Base-by-base conservation (phyloP, 2,329 filamentous ascomycete genomes). In the Tothia fuscella region DNA sequence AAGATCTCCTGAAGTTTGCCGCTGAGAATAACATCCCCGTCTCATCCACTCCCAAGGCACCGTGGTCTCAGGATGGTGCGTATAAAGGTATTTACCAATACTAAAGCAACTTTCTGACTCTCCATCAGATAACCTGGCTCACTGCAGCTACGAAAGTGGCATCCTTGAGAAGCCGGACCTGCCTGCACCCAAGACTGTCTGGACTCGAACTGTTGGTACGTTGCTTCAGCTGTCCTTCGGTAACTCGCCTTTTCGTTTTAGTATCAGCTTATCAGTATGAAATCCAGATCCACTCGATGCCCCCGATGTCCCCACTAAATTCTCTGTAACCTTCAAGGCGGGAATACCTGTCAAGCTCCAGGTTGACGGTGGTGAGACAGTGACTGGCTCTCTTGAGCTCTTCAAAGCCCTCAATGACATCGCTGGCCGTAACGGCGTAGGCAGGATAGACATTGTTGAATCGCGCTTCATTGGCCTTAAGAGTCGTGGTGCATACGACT, bases 401-500 rank as follows among this genome's bases (percentile, higher is more conserved):
- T 89, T 89, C 69, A 67, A 76, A 47, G 70, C 74, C 43, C 70
- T 76, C 51, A 88, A 88, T 65, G 67, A 74, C 45, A 79, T 89
- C 49, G 84, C 75, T 49, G 72, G 75, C 58, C 71, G 68, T 49
- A 68, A 86, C 65, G 84, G 84, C 58, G 74, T 89, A 50, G 84
- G 83, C 53, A 71, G 84, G 54, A 80, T 89, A 50, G 83, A 89
- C 61, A 89, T 89, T 56, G 82, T 88, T 47, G 82, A 86, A 60
- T 82, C 83, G 67, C 74, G 83, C 41, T 84, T 81, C 67, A 81
- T 84, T 56, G 83, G 82, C 48, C 70, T 88, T 53, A 88, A 88
- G 70, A 79, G 73, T 51, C 76, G 83, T 54, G 83, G 83, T 53
- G 88, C 82, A 69, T 88, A 88, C 67, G 83, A 88, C 47, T 63